Percentiles rank a stretch among this genome's conserved stretches.
phyloP scores from a whole-genome alignment of 345 rosid species.

The Murraya koenigii region DNA sequence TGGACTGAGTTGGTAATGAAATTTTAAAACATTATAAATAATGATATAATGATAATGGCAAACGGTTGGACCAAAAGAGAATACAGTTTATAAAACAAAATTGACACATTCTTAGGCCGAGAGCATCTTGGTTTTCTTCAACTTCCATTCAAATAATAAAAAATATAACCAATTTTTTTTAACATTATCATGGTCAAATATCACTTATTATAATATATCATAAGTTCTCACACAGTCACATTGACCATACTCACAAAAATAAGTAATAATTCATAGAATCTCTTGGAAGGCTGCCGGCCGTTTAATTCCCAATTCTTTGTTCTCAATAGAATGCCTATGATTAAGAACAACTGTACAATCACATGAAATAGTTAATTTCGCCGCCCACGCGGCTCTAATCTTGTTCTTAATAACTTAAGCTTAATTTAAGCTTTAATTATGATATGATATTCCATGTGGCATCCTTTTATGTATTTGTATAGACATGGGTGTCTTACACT shows the following conservation, averaged over 20 bases:
- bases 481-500: neutral
- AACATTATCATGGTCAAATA: neutral
- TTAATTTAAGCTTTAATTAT: neutral
- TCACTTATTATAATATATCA: neutral
- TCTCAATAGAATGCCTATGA: neutral
- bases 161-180: neutral
- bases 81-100: too few relatives aligned
- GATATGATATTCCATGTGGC: constrained; percentile 2
- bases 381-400: neutral
- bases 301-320: neutral
- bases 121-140: neutral
- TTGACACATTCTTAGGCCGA: neutral
- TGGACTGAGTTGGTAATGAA: too few relatives aligned
- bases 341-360: neutral
- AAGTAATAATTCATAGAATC: neutral
- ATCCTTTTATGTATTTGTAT: neutral
- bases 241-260: neutral
- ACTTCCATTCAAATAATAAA: neutral
- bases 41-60: too few relatives aligned
- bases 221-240: neutral
- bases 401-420: neutral
- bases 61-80: neutral
- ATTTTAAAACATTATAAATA: too few relatives aligned
- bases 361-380: neutral
- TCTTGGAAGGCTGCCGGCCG: neutral